Conservation (phyloP, 805 yeast species). For the Saccharomyces kudriavzevii region DNA sequence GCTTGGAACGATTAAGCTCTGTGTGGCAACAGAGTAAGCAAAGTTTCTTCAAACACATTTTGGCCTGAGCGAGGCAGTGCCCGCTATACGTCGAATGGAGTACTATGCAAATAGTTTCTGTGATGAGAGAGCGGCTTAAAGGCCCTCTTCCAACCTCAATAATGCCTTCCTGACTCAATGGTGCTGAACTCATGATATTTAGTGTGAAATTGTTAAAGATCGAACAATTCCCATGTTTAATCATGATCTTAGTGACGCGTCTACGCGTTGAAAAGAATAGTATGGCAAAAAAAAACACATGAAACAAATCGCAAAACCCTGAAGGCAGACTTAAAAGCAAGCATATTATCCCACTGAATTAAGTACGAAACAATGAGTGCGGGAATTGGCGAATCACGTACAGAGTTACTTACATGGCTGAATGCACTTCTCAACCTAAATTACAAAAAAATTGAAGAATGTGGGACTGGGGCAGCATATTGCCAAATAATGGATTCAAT, state of each 20-base stretch:
- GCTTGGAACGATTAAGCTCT: no score
- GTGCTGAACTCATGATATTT: not conserved
- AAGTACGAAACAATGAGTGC: slow-evolving; percentile 8
- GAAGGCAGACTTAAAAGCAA: not conserved
- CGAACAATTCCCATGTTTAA: not conserved
- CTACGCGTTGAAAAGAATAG: not conserved
- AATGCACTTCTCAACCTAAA: slow-evolving; percentile 59
- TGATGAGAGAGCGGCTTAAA: not conserved
- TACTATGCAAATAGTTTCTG: no score
- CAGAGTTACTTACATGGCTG: slow-evolving; percentile 79
- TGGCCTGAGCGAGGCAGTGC: not conserved
- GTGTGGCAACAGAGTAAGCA: not conserved
- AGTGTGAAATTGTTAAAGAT: not conserved
- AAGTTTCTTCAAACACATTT: not conserved
- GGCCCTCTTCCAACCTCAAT: not conserved
- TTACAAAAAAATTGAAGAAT: slow-evolving; percentile 76
- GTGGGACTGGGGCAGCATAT: slow-evolving; percentile 93
- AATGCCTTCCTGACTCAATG: not conserved
- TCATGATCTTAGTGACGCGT: not conserved
- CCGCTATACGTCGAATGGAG: not conserved
- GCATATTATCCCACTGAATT: not conserved
- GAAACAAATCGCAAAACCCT: not conserved
- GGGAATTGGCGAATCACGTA: slow-evolving; percentile 64
- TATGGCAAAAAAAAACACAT: not conserved
- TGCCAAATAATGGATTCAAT: slow-evolving; percentile 87